These are phyloP conservation scores for Zygoascus sp. DNA, from an alignment of 1,139 yeast genomes.

Conservation along the genomic window DNA sequence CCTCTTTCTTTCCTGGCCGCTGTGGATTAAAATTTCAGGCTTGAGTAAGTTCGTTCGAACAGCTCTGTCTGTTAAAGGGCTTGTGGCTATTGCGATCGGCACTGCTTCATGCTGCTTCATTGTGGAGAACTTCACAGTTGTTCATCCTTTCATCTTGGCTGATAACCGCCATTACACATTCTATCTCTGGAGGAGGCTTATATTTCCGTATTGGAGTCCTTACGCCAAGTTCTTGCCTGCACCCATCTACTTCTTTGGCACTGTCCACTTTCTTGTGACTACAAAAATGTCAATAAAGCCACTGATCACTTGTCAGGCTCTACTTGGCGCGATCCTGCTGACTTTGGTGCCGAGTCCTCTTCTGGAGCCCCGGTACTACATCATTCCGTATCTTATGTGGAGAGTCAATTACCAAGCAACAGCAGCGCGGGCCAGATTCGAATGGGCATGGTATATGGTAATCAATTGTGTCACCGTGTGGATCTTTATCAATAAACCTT, in stretches of 20 bases:
- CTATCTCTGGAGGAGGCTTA: conserved; percentile 65
- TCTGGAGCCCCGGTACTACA: conserved; percentile 89
- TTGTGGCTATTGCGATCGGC: conserved; percentile 18
- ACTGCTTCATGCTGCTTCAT: conserved; percentile 42
- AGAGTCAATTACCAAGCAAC: conserved; percentile 35
- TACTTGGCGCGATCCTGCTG: conserved; percentile 43
- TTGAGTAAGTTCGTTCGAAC: conserved; percentile 30
- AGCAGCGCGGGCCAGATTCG: conserved; percentile 35
- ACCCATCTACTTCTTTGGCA: conserved; percentile 69
- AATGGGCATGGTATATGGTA: conserved; percentile 55
- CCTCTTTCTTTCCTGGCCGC: conserved; percentile 60
- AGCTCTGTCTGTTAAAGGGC: conserved; percentile 20
- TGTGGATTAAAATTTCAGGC: conserved; percentile 25
- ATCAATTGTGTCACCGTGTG: conserved; percentile 51
- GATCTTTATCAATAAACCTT: conserved; percentile 59
- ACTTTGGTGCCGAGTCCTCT: conserved; percentile 85
- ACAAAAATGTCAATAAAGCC: conserved; percentile 26
- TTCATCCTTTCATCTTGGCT: conserved; percentile 87
- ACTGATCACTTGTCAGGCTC: conserved; percentile 11
- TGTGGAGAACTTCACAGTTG: conserved; percentile 59
- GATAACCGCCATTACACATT: conserved; percentile 94
- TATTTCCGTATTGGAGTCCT: conserved; percentile 28
- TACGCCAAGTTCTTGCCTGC: conserved; percentile 39
- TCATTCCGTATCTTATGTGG: conserved; percentile 74
- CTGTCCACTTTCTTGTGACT: conserved; percentile 36